phyloP scores from a whole-genome alignment of 2,329 filamentous ascomycete species.

The Fusarium anguioides region DNA sequence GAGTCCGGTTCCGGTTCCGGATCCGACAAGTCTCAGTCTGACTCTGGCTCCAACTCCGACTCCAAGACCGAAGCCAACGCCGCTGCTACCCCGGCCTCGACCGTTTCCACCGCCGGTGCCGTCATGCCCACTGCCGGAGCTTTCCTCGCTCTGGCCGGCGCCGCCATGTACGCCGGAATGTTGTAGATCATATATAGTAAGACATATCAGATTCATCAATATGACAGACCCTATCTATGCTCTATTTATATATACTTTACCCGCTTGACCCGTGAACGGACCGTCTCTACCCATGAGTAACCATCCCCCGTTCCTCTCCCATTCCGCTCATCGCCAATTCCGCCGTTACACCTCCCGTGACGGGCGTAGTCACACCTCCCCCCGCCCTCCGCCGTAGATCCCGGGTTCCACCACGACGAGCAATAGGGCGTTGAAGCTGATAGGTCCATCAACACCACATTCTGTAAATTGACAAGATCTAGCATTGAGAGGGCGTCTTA shows the following conservation, averaged over 20 bases:
- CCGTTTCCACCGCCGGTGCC: slow-evolving; percentile 39
- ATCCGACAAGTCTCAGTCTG: slow-evolving; percentile 18
- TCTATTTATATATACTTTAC: neutral
- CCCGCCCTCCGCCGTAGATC: slow-evolving; percentile 30
- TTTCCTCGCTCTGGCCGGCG: slow-evolving; percentile 46
- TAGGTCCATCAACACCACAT: slow-evolving; percentile 28
- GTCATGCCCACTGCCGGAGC: slow-evolving; percentile 42
- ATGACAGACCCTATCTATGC: neutral
- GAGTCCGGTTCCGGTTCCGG: slow-evolving; percentile 23
- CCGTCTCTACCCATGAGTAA: slow-evolving; percentile 32
- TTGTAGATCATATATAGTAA: slow-evolving; percentile 28
- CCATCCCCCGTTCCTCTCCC: too few species aligned
- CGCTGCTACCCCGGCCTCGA: slow-evolving; percentile 28
- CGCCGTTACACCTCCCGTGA: slow-evolving; percentile 29
- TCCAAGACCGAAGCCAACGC: slow-evolving; percentile 32
- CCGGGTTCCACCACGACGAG: slow-evolving; percentile 40
- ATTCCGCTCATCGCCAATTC: slow-evolving; percentile 20
- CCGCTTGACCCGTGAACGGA: slow-evolving; percentile 26
- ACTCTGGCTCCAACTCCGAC: slow-evolving; percentile 24
- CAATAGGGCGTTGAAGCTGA: slow-evolving; percentile 41
- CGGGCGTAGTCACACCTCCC: slow-evolving; percentile 24
- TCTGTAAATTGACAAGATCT: slow-evolving; percentile 38
- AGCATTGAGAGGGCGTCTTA: slow-evolving; percentile 30
- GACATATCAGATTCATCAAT: neutral
- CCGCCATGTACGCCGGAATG: slow-evolving; percentile 45